phyloP scores from a whole-genome alignment of 1,139 yeast genomes.

The Hanseniaspora gamundiae region DNA sequence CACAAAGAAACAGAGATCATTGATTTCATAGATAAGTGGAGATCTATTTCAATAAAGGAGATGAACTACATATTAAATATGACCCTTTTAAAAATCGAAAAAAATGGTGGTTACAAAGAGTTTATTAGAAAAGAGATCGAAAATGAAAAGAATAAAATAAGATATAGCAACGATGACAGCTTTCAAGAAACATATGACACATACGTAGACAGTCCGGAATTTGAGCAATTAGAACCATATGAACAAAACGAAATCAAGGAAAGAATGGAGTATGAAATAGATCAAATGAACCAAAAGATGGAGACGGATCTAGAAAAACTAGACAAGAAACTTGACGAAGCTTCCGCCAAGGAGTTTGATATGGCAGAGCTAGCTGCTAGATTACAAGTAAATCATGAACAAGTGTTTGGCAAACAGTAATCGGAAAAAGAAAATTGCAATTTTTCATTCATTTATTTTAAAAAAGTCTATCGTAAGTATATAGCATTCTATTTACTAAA shows the following conservation, averaged over 20 bases:
- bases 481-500: constrained; percentile 25
- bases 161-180: constrained; percentile 25
- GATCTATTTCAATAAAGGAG: constrained; percentile 31
- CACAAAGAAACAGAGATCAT: constrained; percentile 19
- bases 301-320: constrained; percentile 17
- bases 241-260: constrained; percentile 25
- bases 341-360: constrained; percentile 26
- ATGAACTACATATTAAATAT: constrained; percentile 32
- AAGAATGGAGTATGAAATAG: constrained; percentile 16
- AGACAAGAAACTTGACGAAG: constrained; percentile 18
- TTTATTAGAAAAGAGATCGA: constrained; percentile 28
- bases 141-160: constrained; percentile 23
- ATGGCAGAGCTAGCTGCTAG: constrained; percentile 32
- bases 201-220: constrained; percentile 28
- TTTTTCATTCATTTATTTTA: no score
- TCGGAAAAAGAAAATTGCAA: background rate
- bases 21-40: constrained; percentile 32
- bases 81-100: constrained; percentile 29
- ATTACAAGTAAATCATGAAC: constrained; percentile 29
- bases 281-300: constrained; percentile 15
- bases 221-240: constrained; percentile 23
- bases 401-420: background rate
- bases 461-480: background rate
- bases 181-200: constrained; percentile 28
- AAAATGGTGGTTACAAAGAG: constrained; percentile 35